A percentile compares a stretch with the other conserved stretches of the same genome.
Conservation (phyloP, 1,284 basidiomycete species). For the Trichosporon faecale region DNA sequence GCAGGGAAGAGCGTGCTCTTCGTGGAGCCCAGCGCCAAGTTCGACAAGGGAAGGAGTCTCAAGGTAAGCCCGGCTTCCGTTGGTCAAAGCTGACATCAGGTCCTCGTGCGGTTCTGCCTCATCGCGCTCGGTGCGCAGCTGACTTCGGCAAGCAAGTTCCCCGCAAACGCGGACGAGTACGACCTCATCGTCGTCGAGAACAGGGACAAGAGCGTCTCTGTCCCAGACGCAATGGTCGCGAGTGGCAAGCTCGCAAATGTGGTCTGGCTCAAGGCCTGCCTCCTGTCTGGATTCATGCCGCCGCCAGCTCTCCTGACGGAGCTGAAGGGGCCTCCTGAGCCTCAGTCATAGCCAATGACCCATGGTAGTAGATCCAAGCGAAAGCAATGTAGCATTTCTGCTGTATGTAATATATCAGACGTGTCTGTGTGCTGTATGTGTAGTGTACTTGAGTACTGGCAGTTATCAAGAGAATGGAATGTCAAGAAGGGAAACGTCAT, state of each 20-base stretch:
- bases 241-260: conserved; percentile 36
- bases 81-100: conserved; percentile 21
- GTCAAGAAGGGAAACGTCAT: too few species aligned
- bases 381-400: conserved; percentile 9
- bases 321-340: background rate
- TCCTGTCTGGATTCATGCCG: conserved; percentile 40
- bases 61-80: conserved; percentile 27
- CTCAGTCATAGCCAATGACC: background rate
- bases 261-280: conserved; percentile 76
- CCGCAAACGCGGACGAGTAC: conserved; percentile 39
- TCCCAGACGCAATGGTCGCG: conserved; percentile 47
- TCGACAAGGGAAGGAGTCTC: conserved; percentile 19
- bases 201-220: conserved; percentile 37
- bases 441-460: background rate
- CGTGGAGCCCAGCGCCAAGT: conserved; percentile 27
- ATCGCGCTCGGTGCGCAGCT: conserved; percentile 67
- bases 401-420: background rate
- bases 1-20: conserved; percentile 34
- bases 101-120: conserved; percentile 67
- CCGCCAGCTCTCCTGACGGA: background rate
- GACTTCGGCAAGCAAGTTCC: conserved; percentile 50
- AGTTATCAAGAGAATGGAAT: too few species aligned
- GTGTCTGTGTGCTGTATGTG: background rate
- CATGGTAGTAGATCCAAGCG: too few species aligned
- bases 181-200: conserved; percentile 69